phyloP scores from a whole-genome alignment of 83 land plant species.

The Picea mariana region DNA sequence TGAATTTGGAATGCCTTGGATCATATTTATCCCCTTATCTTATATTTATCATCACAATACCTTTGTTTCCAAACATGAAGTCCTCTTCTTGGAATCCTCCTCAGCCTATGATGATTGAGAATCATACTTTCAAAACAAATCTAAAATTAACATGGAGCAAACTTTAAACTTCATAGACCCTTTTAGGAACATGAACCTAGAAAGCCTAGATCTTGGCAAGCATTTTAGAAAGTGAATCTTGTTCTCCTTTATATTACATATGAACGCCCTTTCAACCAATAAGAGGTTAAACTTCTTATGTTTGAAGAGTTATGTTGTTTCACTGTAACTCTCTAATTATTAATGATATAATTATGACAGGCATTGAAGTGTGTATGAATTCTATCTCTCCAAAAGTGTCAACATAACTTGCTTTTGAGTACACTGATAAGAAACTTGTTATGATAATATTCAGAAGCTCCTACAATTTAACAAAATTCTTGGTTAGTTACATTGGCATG shows the following conservation, averaged over 20 bases:
- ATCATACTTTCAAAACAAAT: not conserved
- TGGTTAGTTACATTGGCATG: too few relatives aligned
- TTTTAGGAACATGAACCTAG: too few relatives aligned
- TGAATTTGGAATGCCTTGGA: conserved; percentile 10
- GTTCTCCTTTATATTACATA: not conserved
- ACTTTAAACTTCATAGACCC: too few relatives aligned
- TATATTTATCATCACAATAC: not conserved
- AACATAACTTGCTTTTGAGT: too few relatives aligned
- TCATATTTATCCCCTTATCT: conserved; percentile 1
- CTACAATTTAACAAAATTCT: too few relatives aligned
- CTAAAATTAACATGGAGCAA: not conserved
- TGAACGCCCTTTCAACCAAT: too few relatives aligned
- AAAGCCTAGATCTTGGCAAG: not conserved
- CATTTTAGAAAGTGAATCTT: not conserved
- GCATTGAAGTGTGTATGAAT: too few relatives aligned
- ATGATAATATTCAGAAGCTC: too few relatives aligned
- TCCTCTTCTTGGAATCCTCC: not conserved
- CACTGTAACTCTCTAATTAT: too few relatives aligned
- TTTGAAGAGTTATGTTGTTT: not conserved
- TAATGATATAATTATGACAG: too few relatives aligned
- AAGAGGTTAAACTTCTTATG: not conserved
- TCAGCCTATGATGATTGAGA: not conserved
- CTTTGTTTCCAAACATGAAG: not conserved
- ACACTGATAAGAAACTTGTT: too few relatives aligned
- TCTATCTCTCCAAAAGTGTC: too few relatives aligned